Conservation (phyloP, 1,284 basidiomycete genomes). For the Porphyrellus sp. region DNA sequence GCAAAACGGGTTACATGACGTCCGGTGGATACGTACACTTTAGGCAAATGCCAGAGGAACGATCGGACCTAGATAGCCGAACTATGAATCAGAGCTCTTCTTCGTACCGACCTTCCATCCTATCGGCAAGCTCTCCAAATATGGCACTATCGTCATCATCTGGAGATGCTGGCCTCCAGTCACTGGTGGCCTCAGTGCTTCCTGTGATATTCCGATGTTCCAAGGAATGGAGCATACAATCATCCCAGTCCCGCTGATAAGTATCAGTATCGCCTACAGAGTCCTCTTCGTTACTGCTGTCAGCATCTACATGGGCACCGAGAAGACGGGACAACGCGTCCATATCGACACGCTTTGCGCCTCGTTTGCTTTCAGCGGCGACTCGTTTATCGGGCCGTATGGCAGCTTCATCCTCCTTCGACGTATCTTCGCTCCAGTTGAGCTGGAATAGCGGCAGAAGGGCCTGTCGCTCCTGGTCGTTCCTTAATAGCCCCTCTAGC, state of each 20-base stretch:
- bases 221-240: neutral
- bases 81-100: conserved; percentile 26
- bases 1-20: conserved; percentile 9
- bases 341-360: conserved; percentile 37
- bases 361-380: conserved; percentile 27
- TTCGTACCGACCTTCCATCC: conserved; percentile 28
- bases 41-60: neutral
- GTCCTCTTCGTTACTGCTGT: conserved; percentile 9
- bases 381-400: neutral
- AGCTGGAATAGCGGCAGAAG: conserved; percentile 35
- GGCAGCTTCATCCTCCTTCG: neutral
- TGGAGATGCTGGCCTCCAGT: conserved; percentile 40
- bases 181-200: conserved; percentile 35
- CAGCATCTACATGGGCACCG: conserved; percentile 12
- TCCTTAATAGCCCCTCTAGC: conserved; percentile 41
- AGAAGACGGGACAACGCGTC: conserved; percentile 37
- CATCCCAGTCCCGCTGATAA: conserved; percentile 9
- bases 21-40: neutral
- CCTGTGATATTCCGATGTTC: conserved; percentile 9
- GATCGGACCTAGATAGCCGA: neutral
- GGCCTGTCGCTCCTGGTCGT: conserved; percentile 35
- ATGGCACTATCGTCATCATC: conserved; percentile 13
- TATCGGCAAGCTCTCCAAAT: conserved; percentile 15
- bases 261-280: conserved; percentile 1
- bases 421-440: conserved; percentile 33